Base-by-base conservation (phyloP, 441 rosid genomes). In the Sinapis alba region DNA sequence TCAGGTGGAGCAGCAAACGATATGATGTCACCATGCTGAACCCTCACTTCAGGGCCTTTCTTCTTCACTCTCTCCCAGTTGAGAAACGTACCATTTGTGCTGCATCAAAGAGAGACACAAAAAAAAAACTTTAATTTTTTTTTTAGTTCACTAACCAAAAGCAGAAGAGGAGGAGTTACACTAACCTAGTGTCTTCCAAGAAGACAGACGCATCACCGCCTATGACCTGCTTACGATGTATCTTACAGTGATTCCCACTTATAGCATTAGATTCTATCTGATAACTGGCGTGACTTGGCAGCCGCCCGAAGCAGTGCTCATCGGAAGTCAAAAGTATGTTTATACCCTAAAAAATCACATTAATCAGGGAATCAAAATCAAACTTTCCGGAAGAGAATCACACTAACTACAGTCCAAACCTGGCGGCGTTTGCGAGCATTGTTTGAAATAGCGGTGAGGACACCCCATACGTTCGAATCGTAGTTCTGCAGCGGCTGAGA, bases 51-150 rank as follows among this genome's bases (percentile, higher is more conserved):
- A 59, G 90, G 86, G 13, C 86, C 74, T 51, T 78, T 87, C 88
- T 89, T 95, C 69, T 51, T 81, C 86, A 95, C 65, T 82, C 75
- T 91, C 80, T 84, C 87, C 97, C 98, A 93, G 26, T 93, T 95
- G 63, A 89, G 80, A 80, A 70, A 93, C 1, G 98, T 93, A 56
- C 99, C 99, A 68, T 95, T 95, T 4, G 95, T 85, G 84, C 99
- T 95, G 80, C 72, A 76, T 34, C 41, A 57, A 30, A 62, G 8
- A 13, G 20, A 61, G 34, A 73, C 43, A 6, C 45, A 34, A 15
- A 50, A 41, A 43, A 13, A 18, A 50, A 45, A 3, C 3, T 15
- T 50, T 1, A 16, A 50, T 18, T 34, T 8, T 30, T 30, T n/a
- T n/a, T 50, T n/a, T n/a, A 45, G 53, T 45, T 15, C 13, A 3